A percentile compares a stretch with the other conserved stretches of the same genome.
These are phyloP conservation scores for Trichoderma semiorbis DNA, from an alignment of 2,329 filamentous ascomycete species.

Conservation along the genomic window DNA sequence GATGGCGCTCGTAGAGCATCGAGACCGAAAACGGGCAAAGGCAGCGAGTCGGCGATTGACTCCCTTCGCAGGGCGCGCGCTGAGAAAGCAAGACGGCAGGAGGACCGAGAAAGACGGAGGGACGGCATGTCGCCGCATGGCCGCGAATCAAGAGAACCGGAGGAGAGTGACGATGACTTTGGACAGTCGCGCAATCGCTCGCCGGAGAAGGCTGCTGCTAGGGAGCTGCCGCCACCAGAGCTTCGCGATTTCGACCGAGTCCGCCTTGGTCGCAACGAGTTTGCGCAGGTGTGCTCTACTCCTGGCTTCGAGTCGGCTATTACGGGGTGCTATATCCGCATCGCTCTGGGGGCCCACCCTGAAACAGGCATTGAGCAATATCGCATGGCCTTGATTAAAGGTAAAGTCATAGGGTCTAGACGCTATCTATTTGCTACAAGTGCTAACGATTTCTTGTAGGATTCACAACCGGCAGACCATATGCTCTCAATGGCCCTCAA, in stretches of 20 bases:
- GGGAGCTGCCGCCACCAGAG: slow-evolving; percentile 67
- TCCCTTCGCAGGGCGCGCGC: slow-evolving; percentile 58
- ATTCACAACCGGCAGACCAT: slow-evolving; percentile 75
- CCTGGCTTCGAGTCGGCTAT: slow-evolving; percentile 83
- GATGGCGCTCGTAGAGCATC: slow-evolving; percentile 70
- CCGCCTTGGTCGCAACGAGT: slow-evolving; percentile 78
- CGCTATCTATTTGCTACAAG: neutral
- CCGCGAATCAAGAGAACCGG: slow-evolving; percentile 45
- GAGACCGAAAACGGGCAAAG: slow-evolving; percentile 58
- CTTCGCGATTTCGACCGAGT: slow-evolving; percentile 81
- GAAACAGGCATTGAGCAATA: slow-evolving; percentile 74
- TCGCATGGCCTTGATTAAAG: slow-evolving; percentile 83
- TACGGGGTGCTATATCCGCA: slow-evolving; percentile 77
- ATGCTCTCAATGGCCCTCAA: slow-evolving; percentile 76
- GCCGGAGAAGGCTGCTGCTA: slow-evolving; percentile 62
- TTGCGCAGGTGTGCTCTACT: slow-evolving; percentile 89
- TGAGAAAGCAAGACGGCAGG: slow-evolving; percentile 51
- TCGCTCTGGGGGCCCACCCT: slow-evolving; percentile 75
- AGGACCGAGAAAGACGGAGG: slow-evolving; percentile 59
- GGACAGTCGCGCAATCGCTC: slow-evolving; percentile 54
- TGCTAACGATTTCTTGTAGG: slow-evolving; percentile 44
- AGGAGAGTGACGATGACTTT: slow-evolving; percentile 79
- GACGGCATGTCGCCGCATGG: slow-evolving; percentile 38
- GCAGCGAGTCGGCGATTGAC: slow-evolving; percentile 64
- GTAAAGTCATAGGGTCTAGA: slow-evolving; percentile 42